Percentiles rank a stretch among this genome's conserved stretches.
phyloP scores from a whole-genome alignment of 768 basidiomycete species.

The Hydnomerulius pinastri region DNA sequence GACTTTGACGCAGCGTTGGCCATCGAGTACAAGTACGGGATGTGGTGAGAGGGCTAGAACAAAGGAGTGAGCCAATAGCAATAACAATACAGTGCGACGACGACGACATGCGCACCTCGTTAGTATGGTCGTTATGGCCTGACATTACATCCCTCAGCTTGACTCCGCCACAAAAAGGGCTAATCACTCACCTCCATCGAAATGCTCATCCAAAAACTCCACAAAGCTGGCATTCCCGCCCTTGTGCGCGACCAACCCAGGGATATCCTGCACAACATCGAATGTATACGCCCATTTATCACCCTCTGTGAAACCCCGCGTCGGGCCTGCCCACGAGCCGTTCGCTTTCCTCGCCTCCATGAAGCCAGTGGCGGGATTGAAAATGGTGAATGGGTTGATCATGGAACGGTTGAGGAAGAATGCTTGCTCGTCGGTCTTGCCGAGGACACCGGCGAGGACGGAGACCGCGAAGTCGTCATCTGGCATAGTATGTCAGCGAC shows the following conservation, averaged over 20 bases:
- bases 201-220: constrained; percentile 60
- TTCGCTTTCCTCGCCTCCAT: constrained; percentile 77
- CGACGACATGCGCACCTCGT: constrained; percentile 58
- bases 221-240: constrained; percentile 72
- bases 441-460: constrained; percentile 56
- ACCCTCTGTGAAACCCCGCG: constrained; percentile 82
- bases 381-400: constrained; percentile 60
- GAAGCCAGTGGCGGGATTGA: constrained; percentile 67
- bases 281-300: constrained; percentile 79
- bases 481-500: constrained; percentile 24
- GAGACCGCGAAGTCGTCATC: constrained; percentile 80
- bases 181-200: constrained; percentile 42
- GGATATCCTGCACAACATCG: constrained; percentile 72
- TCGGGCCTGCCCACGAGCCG: constrained; percentile 72
- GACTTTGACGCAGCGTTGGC: constrained; percentile 71
- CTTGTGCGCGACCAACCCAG: constrained; percentile 57
- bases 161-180: neutral
- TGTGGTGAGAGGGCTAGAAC: constrained; percentile 77
- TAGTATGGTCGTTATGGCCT: constrained; percentile 82
- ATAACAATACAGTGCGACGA: neutral
- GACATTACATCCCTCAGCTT: constrained; percentile 19
- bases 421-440: constrained; percentile 48
- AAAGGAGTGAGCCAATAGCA: neutral
- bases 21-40: constrained; percentile 78
- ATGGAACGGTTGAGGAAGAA: constrained; percentile 60